Evolutionary conservation across 1,139 yeast species (phyloP), one percentile per base, ranked within the genome.

Genomic region (Taiozyma sp.): DNA sequence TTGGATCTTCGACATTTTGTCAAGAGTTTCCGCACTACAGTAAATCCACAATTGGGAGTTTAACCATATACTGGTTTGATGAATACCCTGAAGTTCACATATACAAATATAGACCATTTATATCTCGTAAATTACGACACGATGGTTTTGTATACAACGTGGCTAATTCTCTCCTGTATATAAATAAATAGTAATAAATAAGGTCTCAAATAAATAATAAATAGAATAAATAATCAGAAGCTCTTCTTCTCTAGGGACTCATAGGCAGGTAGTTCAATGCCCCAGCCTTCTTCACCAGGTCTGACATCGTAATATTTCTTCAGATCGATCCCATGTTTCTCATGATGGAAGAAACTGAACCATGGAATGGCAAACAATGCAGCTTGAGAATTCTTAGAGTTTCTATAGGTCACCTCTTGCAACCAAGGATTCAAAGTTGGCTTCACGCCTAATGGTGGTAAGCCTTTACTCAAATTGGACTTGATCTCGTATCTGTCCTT

Each of bases 261-360:
- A 24, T 50, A 46, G 1, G 56, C 48, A 26, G 63, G 63, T 4
- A 60, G 48, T 19, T 50, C 43, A 43, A 60, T 56, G 3, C 48
- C 56, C 63, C 63, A 60, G 3, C 49, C 43, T 44, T 57, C 62
- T 42, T 60, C 63, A 19, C 63, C 63, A 4, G 48, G 53, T 52
- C 63, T 57, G 1, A 52, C 53, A 40, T 58, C 63, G 50, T 60
- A 60, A 42, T 60, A 60, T 44, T 49, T 57, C 45, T 56, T 55
- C 35, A 60, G 28, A 39, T 84, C 85, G 52, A 86, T 83, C 39
- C 95, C 95, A 68, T 88, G 96, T 71, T 83, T 85, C 60, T 88
- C 90, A 68, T 88, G 96, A 64, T 82, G 72, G 47, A 84, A 90
- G 57, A 86, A 72, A 70, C 88, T 88, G 74, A 88, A 87, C 90